These are phyloP conservation scores for Ocimum tenuiflorum DNA, from an alignment of 257 asterid genomes.

Conservation along the genomic window DNA sequence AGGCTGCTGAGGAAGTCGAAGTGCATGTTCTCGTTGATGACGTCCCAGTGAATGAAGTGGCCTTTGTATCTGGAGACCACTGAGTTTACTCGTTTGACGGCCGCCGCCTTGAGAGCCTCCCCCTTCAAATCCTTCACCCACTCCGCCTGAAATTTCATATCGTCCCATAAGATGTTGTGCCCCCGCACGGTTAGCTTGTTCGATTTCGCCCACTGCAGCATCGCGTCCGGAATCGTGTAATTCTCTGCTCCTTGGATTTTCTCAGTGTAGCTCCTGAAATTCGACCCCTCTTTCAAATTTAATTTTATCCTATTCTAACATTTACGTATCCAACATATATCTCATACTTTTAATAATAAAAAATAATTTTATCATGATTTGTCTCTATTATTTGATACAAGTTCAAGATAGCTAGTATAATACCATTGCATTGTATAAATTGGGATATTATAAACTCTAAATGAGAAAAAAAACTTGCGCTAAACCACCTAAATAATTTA, in stretches of 20 bases:
- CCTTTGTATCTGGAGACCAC: constrained; percentile 36
- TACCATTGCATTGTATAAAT: too few relatives aligned
- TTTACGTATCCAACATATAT: too few relatives aligned
- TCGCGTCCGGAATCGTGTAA: constrained; percentile 35
- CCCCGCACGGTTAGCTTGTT: constrained; percentile 38
- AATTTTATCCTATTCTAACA: too few relatives aligned
- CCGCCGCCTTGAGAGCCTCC: constrained; percentile 18
- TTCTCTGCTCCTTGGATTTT: constrained; percentile 17
- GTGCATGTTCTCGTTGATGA: constrained; percentile 41
- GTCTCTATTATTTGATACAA: too few relatives aligned
- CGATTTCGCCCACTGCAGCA: constrained; percentile 27
- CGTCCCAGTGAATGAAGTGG: constrained; percentile 45
- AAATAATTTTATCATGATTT: too few relatives aligned
- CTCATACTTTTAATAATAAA: too few relatives aligned
- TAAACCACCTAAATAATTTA: too few relatives aligned
- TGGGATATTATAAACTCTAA: too few relatives aligned
- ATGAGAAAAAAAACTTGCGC: too few relatives aligned
- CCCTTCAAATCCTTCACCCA: constrained; percentile 38
- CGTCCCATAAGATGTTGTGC: constrained; percentile 70
- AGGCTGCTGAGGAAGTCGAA: constrained; percentile 25
- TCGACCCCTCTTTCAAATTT: too few relatives aligned
- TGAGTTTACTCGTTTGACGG: constrained; percentile 22
- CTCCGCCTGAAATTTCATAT: constrained; percentile 20
- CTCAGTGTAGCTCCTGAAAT: constrained; percentile 32
- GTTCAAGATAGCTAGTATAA: too few relatives aligned